Conservation (phyloP, 106 monocot genomes). For the Agapanthus africanus region DNA sequence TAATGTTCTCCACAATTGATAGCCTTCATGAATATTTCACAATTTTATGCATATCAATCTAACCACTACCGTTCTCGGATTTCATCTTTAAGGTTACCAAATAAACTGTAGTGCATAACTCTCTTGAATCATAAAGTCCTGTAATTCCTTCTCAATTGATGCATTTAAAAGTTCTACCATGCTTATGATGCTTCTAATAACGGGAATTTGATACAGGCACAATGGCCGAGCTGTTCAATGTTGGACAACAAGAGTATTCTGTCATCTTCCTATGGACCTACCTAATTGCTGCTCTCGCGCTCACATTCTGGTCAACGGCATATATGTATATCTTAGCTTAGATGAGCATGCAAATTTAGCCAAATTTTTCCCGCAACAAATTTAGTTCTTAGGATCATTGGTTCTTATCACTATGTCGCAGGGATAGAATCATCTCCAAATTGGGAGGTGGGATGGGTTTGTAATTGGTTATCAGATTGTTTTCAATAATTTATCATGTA, state of each 20-base stretch:
- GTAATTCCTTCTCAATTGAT: background rate
- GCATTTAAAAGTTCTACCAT: background rate
- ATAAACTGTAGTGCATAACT: too few relatives aligned
- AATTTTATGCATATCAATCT: background rate
- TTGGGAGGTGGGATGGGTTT: background rate
- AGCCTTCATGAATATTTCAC: background rate
- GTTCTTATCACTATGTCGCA: background rate
- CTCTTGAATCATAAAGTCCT: too few relatives aligned
- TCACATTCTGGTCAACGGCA: conserved; percentile 18
- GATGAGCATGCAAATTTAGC: background rate
- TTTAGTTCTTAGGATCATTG: background rate
- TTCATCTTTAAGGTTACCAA: background rate
- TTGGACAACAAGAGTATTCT: conserved; percentile 22
- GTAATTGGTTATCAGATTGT: too few relatives aligned
- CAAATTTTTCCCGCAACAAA: background rate
- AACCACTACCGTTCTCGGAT: background rate
- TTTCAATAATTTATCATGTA: too few relatives aligned
- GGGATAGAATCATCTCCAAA: background rate
- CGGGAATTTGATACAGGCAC: conserved; percentile 23
- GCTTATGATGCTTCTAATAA: too few relatives aligned
- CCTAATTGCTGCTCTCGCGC: conserved; percentile 12
- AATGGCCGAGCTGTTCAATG: conserved; percentile 18
- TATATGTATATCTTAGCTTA: conserved; percentile 17
- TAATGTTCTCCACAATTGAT: background rate
- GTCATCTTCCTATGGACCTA: conserved; percentile 28